Conservation (phyloP, 192 early-diverging fungal species). For the Phycomyces blakesleeanus region DNA sequence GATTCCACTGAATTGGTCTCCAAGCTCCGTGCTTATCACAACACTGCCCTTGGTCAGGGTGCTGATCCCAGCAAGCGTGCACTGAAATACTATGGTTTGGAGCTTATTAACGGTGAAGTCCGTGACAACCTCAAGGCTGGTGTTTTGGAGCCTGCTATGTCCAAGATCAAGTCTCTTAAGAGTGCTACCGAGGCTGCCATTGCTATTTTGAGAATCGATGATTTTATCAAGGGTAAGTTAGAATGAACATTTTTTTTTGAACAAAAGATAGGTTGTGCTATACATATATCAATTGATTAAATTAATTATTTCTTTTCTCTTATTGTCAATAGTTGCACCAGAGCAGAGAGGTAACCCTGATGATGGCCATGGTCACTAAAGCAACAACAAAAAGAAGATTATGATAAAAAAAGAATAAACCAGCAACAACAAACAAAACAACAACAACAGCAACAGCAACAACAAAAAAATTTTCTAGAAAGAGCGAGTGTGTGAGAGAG, state of each 20-base stretch:
- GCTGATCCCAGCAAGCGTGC: conserved; percentile 66
- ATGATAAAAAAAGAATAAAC: no score
- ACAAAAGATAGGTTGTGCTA: no score
- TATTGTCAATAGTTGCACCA: conserved; percentile 37
- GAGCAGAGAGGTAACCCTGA: conserved; percentile 35
- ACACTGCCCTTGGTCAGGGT: conserved; percentile 73
- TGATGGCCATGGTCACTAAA: conserved; percentile 50
- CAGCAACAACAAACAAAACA: no score
- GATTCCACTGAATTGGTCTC: conserved; percentile 94
- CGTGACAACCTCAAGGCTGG: conserved; percentile 92
- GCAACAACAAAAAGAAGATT: background rate
- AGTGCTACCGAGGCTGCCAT: conserved; percentile 97
- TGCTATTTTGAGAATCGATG: conserved; percentile 93
- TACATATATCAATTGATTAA: no score
- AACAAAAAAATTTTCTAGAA: no score
- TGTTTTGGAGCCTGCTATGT: conserved; percentile 96
- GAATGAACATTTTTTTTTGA: background rate
- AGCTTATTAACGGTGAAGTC: conserved; percentile 87
- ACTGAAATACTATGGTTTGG: conserved; percentile 87
- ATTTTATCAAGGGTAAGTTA: conserved; percentile 63
- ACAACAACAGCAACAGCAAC: no score
- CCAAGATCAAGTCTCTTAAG: conserved; percentile 95
- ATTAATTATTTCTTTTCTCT: background rate
- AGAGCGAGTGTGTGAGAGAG: no score
- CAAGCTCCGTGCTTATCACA: conserved; percentile 93